Evolutionary conservation across 129 eudicot species (phyloP).

Genomic region (Chrysanthemum seticuspe): DNA sequence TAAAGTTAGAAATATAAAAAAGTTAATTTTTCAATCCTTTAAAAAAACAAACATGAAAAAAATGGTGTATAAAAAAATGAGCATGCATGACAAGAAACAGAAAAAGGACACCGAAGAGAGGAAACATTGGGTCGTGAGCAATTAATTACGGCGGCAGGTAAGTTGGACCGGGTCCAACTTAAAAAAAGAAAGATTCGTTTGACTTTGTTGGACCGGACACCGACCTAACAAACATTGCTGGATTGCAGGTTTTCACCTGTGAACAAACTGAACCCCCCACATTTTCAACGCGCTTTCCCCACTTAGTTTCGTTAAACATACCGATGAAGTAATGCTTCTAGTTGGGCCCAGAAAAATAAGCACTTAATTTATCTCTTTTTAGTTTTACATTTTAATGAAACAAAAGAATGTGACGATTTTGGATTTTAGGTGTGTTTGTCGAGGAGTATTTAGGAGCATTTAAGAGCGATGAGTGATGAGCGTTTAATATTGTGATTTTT

Average conservation of each 20-base stretch:
- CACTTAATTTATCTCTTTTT: too few species aligned
- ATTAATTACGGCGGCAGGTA: conserved; percentile 30
- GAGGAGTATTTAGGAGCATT: too few species aligned
- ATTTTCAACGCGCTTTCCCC: conserved; percentile 31
- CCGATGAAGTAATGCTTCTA: too few species aligned
- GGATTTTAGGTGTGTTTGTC: too few species aligned
- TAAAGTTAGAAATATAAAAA: too few species aligned
- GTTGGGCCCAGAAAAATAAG: too few species aligned
- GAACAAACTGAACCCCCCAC: neutral
- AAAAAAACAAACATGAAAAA: too few species aligned
- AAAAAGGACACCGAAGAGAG: neutral
- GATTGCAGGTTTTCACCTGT: conserved; percentile 13
- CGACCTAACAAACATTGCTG: conserved; percentile 5
- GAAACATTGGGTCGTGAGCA: neutral
- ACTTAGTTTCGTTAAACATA: neutral
- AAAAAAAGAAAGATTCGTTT: neutral
- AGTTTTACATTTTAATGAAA: too few species aligned
- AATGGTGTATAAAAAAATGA: neutral
- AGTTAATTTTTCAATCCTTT: too few species aligned
- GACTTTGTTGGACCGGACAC: conserved; percentile 17
- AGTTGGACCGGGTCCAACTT: conserved; percentile 23
- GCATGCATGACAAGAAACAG: neutral
- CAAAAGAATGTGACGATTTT: too few species aligned
- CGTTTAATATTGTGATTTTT: too few species aligned
- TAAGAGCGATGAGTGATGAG: too few species aligned